Evolutionary conservation across 1,284 basidiomycete genomes (phyloP).

Genomic region (Trichosporon inkin): DNA sequence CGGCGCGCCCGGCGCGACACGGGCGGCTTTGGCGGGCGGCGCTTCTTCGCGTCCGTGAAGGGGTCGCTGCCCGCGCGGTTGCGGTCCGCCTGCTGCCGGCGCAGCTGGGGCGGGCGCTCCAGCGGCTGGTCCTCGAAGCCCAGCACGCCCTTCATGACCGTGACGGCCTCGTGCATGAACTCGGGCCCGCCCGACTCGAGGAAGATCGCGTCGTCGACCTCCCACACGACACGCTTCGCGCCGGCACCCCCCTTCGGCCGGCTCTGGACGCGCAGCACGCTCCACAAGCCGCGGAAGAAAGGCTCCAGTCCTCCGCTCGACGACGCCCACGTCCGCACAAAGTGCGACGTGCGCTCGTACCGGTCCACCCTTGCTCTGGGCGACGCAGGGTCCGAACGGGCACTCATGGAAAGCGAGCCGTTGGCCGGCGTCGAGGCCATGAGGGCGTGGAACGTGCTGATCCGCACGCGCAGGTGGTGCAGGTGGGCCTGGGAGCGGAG

Average conservation of each 20-base stretch:
- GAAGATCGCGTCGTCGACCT: constrained; percentile 49
- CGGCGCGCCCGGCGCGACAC: constrained; percentile 20
- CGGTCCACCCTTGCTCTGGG: constrained; percentile 33
- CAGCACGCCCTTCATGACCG: constrained; percentile 43
- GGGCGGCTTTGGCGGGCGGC: constrained; percentile 29
- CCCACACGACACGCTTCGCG: constrained; percentile 39
- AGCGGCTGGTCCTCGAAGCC: constrained; percentile 43
- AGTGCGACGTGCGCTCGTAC: constrained; percentile 29
- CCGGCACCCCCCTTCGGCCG: constrained; percentile 35
- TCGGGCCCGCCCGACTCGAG: constrained; percentile 45
- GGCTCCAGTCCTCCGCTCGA: constrained; percentile 40
- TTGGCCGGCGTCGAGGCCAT: constrained; percentile 35
- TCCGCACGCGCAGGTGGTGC: constrained; percentile 41
- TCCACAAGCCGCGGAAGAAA: constrained; percentile 45
- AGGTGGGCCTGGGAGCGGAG: constrained; percentile 43
- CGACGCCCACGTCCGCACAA: constrained; percentile 39
- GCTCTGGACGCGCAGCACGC: constrained; percentile 37
- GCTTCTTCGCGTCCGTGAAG: constrained; percentile 31
- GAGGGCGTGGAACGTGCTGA: constrained; percentile 43
- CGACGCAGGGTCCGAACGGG: constrained; percentile 26
- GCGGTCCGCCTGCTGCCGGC: constrained; percentile 17
- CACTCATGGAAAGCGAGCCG: constrained; percentile 33
- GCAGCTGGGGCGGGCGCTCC: constrained; percentile 34
- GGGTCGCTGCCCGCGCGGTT: constrained; percentile 33
- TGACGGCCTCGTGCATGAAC: constrained; percentile 47